phyloP scores from a whole-genome alignment of 345 rosid species.

The Populus pruinosa region DNA sequence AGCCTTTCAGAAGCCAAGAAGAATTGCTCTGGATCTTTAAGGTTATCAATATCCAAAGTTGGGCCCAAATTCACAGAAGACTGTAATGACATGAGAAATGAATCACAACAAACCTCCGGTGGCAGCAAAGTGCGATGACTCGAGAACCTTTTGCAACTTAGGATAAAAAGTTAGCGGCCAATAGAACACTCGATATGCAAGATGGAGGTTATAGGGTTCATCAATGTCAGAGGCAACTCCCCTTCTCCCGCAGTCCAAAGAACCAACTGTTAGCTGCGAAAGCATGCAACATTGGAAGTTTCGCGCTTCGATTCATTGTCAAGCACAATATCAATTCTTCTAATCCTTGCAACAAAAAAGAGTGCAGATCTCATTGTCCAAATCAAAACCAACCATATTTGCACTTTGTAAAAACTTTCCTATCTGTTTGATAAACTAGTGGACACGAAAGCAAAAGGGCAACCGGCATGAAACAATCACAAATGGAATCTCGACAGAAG shows the following conservation, averaged over 20 bases:
- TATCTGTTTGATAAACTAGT: background rate
- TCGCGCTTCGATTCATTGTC: conserved; percentile 97
- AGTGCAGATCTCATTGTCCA: conserved; percentile 86
- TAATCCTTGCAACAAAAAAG: conserved; percentile 93
- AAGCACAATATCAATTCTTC: conserved; percentile 93
- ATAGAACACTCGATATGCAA: conserved; percentile 78
- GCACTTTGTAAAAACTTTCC: conserved; percentile 28
- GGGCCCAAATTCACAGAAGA: conserved; percentile 14
- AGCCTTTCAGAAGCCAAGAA: too few relatives aligned
- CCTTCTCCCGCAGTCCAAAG: conserved; percentile 57
- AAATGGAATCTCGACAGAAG: background rate
- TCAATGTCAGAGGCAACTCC: conserved; percentile 87
- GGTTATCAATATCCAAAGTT: background rate
- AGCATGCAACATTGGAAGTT: conserved; percentile 85
- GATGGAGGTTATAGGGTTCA: conserved; percentile 81
- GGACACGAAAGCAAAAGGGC: background rate
- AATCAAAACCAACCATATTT: conserved; percentile 94
- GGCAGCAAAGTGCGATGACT: conserved; percentile 61
- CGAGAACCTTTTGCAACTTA: conserved; percentile 78
- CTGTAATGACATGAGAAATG: conserved; percentile 44
- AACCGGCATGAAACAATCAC: background rate
- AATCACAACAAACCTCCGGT: conserved; percentile 34
- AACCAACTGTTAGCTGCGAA: conserved; percentile 84
- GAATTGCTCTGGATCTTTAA: background rate
- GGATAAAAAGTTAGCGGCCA: conserved; percentile 74